These are phyloP conservation scores for Rhodotorula sp. DNA, from an alignment of 1,284 basidiomycete species.

Conservation along the genomic window DNA sequence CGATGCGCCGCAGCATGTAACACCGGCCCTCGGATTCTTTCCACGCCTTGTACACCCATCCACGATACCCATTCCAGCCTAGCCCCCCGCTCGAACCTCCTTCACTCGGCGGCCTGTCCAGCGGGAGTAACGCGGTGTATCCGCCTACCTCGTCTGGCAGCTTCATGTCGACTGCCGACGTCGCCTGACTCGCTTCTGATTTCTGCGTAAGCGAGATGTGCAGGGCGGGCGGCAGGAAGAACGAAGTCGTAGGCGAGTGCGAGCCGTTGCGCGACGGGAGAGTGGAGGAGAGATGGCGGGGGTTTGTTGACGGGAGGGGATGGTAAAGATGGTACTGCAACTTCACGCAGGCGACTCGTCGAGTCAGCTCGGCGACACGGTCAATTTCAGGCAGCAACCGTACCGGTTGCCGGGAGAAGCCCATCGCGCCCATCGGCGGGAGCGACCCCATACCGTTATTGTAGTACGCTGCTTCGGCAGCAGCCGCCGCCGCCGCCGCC, in stretches of 20 bases:
- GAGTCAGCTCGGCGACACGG: background rate
- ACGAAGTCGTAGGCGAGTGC: conserved; percentile 46
- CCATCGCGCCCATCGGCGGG: conserved; percentile 9
- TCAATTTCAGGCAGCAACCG: too few species aligned
- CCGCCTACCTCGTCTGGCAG: conserved; percentile 41
- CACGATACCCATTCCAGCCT: conserved; percentile 56
- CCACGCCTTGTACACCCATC: conserved; percentile 78
- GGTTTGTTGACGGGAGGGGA: conserved; percentile 52
- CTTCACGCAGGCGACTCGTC: conserved; percentile 52
- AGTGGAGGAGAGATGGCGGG: conserved; percentile 53
- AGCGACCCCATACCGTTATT: conserved; percentile 27
- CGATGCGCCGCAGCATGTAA: conserved; percentile 78
- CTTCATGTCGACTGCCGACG: conserved; percentile 42
- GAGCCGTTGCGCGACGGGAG: conserved; percentile 36
- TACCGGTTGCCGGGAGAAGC: conserved; percentile 37
- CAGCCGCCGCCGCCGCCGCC: conserved; percentile 11
- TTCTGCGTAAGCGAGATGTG: conserved; percentile 78
- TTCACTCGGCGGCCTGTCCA: conserved; percentile 34
- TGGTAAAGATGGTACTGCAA: conserved; percentile 92
- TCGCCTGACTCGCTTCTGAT: conserved; percentile 69
- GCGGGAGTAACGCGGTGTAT: conserved; percentile 40
- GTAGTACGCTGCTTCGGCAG: conserved; percentile 31
- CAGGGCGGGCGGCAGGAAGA: conserved; percentile 71
- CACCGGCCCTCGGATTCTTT: conserved; percentile 74
- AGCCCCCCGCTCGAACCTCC: conserved; percentile 15